Conservation (phyloP, 495 filamentous ascomycete genomes). For the Chaetomium fimeti region DNA sequence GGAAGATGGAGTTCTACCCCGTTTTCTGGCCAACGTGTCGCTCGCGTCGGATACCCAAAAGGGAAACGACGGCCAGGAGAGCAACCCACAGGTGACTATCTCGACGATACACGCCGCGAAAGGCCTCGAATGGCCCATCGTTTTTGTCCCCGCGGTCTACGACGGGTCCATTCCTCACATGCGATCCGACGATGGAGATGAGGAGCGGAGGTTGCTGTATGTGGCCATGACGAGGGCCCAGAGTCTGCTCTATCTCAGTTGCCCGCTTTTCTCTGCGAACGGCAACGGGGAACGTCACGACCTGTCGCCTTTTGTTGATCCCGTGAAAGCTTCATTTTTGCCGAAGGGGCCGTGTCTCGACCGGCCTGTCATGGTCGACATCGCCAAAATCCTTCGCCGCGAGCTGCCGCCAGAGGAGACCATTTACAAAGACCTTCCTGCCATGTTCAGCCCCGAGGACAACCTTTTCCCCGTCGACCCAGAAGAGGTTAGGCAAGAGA, state of each 20-base stretch:
- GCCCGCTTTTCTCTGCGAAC: constrained; percentile 52
- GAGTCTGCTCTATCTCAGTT: constrained; percentile 85
- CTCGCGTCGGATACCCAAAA: constrained; percentile 73
- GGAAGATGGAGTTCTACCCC: constrained; percentile 67
- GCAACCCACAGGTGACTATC: constrained; percentile 72
- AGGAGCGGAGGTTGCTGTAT: constrained; percentile 88
- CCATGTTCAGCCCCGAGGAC: constrained; percentile 44
- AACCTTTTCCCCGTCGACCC: constrained; percentile 41
- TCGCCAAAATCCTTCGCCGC: constrained; percentile 45
- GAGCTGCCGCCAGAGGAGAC: constrained; percentile 39
- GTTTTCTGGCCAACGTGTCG: constrained; percentile 86
- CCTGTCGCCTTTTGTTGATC: constrained; percentile 43
- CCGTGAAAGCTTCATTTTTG: constrained; percentile 39
- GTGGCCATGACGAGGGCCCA: constrained; percentile 98
- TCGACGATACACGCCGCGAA: constrained; percentile 98
- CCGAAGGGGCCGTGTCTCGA: constrained; percentile 48
- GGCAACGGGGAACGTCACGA: constrained; percentile 37
- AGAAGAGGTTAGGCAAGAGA: constrained; percentile 22
- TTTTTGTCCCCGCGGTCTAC: constrained; percentile 91
- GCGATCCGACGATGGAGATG: constrained; percentile 83
- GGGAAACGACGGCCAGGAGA: constrained; percentile 56
- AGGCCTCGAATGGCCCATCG: constrained; percentile 94
- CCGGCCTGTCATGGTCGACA: constrained; percentile 39
- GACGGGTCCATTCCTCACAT: constrained; percentile 92
- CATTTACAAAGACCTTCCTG: constrained; percentile 45